These are phyloP conservation scores for Phytophthora melonis DNA, from an alignment of 352 stramenopile species.

Conservation along the genomic window DNA sequence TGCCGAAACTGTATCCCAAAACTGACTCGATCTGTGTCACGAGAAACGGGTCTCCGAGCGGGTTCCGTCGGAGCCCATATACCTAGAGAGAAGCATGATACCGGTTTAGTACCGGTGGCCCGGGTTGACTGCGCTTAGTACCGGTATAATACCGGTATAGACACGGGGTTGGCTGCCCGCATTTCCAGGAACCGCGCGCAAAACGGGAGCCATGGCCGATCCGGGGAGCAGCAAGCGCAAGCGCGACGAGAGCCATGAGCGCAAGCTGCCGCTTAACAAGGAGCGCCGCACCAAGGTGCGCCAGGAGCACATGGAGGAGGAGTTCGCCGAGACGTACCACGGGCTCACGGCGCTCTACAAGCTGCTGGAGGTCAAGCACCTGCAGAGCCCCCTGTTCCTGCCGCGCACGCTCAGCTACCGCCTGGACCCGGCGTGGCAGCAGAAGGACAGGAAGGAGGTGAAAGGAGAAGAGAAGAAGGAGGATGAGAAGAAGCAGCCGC, in stretches of 20 bases:
- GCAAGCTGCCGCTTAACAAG: slow-evolving; percentile 39
- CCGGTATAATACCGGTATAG: too few relatives aligned
- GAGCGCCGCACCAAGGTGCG: slow-evolving; percentile 58
- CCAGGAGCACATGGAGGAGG: slow-evolving; percentile 80
- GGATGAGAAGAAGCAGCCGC: background rate
- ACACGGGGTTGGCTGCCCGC: too few relatives aligned
- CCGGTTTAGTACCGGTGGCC: too few relatives aligned
- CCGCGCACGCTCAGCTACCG: slow-evolving; percentile 85
- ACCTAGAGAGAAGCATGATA: slow-evolving; percentile 4
- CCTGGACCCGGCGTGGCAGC: slow-evolving; percentile 42
- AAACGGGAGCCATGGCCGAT: slow-evolving; percentile 29
- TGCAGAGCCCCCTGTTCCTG: slow-evolving; percentile 78
- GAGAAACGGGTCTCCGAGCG: too few relatives aligned
- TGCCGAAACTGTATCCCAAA: too few relatives aligned
- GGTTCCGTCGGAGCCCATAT: too few relatives aligned
- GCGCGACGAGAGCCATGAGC: slow-evolving; percentile 62
- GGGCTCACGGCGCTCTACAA: slow-evolving; percentile 86
- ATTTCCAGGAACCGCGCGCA: slow-evolving; percentile 19
- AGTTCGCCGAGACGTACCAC: slow-evolving; percentile 86
- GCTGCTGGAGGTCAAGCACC: slow-evolving; percentile 77
- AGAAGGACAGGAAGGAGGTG: slow-evolving; percentile 16
- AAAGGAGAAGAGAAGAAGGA: slow-evolving; percentile 20
- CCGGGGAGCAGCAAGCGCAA: slow-evolving; percentile 65
- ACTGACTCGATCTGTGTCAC: too few relatives aligned
- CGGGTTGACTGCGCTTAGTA: too few relatives aligned